These are phyloP conservation scores for Dissophora ornata DNA, from an alignment of 192 early-diverging fungal species.

Conservation along the genomic window DNA sequence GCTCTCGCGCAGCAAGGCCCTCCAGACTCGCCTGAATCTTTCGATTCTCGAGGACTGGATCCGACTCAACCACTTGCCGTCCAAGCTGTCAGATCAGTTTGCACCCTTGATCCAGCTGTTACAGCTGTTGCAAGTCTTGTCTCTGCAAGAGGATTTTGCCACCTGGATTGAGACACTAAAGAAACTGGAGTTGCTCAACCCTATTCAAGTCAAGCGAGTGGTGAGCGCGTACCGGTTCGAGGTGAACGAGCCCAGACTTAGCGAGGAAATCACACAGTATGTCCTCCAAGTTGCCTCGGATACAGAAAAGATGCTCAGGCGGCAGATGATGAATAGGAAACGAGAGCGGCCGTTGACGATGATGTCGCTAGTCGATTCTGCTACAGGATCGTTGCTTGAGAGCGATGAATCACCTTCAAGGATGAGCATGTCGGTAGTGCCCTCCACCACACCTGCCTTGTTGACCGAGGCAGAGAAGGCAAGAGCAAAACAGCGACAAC, in stretches of 20 bases:
- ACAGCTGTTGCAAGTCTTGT: constrained; percentile 85
- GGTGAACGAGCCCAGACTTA: constrained; percentile 78
- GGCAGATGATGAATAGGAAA: constrained; percentile 54
- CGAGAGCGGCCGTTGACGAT: constrained; percentile 50
- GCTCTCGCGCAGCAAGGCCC: constrained; percentile 81
- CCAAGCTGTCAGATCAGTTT: constrained; percentile 60
- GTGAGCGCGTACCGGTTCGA: constrained; percentile 90
- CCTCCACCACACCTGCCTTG: constrained; percentile 15
- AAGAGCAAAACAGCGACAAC: constrained; percentile 37
- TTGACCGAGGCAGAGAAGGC: constrained; percentile 51
- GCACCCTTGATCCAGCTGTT: constrained; percentile 82
- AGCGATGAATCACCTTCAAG: background rate
- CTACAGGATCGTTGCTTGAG: constrained; percentile 3
- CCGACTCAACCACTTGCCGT: constrained; percentile 64
- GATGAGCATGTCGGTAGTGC: constrained; percentile 6
- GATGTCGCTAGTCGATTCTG: constrained; percentile 20
- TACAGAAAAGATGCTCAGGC: constrained; percentile 60
- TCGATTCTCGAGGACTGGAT: constrained; percentile 89
- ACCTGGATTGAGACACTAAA: constrained; percentile 81
- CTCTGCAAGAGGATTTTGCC: constrained; percentile 76
- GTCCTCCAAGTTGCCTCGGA: constrained; percentile 79
- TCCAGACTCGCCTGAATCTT: constrained; percentile 88
- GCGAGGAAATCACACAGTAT: constrained; percentile 81
- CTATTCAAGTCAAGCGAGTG: constrained; percentile 76
- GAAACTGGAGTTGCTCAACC: constrained; percentile 74